phyloP scores from a whole-genome alignment of 2,329 filamentous ascomycete genomes.

The Tolypocladium tundrense region DNA sequence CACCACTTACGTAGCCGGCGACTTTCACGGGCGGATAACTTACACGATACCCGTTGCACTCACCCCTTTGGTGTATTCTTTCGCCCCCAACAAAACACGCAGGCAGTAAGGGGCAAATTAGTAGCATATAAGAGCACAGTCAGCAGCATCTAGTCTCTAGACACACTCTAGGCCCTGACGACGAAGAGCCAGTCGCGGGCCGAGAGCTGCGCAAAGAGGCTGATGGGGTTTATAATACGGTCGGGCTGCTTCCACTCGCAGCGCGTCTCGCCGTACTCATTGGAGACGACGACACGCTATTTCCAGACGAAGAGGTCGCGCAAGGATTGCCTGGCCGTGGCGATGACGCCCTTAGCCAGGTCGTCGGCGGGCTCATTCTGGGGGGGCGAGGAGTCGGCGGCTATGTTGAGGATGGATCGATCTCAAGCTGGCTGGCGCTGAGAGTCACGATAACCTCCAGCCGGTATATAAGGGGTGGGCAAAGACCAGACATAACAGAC shows the following conservation, averaged over 20 bases:
- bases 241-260: constrained; percentile 60
- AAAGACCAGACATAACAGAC: background rate
- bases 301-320: constrained; percentile 63
- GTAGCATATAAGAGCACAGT: too few relatives aligned
- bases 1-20: too few relatives aligned
- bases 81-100: too few relatives aligned
- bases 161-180: constrained; percentile 35
- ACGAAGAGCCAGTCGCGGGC: constrained; percentile 61
- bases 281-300: constrained; percentile 58
- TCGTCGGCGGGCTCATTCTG: constrained; percentile 49
- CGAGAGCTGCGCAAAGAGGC: constrained; percentile 53
- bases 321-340: constrained; percentile 54
- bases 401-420: background rate
- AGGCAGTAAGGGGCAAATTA: too few relatives aligned
- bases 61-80: too few relatives aligned
- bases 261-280: constrained; percentile 52
- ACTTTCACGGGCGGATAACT: too few relatives aligned
- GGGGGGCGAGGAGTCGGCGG: background rate
- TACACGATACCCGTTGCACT: too few relatives aligned
- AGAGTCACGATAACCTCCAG: background rate
- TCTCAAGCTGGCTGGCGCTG: background rate
- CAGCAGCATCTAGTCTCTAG: too few relatives aligned
- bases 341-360: constrained; percentile 52
- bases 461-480: background rate
- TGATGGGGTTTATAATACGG: constrained; percentile 60